phyloP scores from a whole-genome alignment of 352 stramenopile species.

The Globisporangium spinosum region DNA sequence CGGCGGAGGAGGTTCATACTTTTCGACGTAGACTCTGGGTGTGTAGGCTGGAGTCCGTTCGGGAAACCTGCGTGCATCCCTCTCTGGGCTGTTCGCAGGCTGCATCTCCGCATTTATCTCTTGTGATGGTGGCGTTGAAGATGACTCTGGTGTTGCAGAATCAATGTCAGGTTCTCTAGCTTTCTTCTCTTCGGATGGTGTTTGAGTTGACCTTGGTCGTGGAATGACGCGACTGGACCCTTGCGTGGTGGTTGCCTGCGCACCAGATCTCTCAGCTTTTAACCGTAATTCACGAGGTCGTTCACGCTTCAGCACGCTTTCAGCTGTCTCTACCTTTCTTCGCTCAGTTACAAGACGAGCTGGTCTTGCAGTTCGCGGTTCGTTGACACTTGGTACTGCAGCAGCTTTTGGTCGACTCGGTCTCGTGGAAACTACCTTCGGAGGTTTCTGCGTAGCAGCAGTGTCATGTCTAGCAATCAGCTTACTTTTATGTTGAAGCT shows the following conservation, averaged over 20 bases:
- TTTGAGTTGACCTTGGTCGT: not conserved
- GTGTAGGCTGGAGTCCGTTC: conserved; percentile 7
- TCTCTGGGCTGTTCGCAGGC: not conserved
- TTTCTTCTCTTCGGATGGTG: not conserved
- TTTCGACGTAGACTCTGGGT: conserved; percentile 19
- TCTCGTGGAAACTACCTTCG: not conserved
- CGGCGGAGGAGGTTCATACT: conserved; percentile 28
- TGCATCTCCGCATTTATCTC: not conserved
- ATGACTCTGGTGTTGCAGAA: not conserved
- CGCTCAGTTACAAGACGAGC: not conserved
- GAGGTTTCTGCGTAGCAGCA: not conserved
- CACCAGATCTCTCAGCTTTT: not conserved
- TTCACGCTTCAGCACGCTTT: conserved; percentile 9
- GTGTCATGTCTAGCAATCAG: not conserved
- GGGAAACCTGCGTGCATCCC: conserved; percentile 1
- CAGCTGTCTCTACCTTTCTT: not conserved
- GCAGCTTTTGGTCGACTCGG: conserved; percentile 7
- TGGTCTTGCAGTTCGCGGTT: not conserved
- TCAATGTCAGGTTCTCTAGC: not conserved
- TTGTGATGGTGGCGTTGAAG: not conserved
- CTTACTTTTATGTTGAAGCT: not conserved
- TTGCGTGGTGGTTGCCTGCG: not conserved
- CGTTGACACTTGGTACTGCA: not conserved
- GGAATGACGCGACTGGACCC: not conserved
- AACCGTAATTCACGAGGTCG: conserved; percentile 15